phyloP scores from a whole-genome alignment of 495 filamentous ascomycete genomes.

The Tuber melanosporum region DNA sequence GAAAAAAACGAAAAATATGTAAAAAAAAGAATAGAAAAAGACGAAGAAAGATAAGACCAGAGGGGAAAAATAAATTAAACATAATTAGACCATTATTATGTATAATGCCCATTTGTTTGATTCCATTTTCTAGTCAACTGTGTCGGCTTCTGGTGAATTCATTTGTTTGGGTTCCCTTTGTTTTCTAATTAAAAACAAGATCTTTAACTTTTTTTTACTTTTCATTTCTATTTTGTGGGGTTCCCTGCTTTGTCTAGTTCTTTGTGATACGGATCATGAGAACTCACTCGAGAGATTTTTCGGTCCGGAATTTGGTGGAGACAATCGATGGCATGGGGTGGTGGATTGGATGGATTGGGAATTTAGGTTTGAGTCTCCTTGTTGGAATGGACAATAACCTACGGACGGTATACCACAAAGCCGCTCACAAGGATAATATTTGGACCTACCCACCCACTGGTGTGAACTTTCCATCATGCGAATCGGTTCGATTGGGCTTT shows the following conservation, averaged over 20 bases:
- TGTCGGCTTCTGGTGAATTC: neutral
- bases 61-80: neutral
- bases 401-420: neutral
- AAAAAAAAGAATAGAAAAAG: neutral
- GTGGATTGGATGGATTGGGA: slow-evolving; percentile 1
- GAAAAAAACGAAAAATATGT: too few relatives aligned
- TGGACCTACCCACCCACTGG: neutral
- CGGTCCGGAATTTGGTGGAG: slow-evolving; percentile 1
- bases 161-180: neutral
- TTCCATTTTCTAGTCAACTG: neutral
- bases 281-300: neutral
- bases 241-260: neutral
- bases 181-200: neutral
- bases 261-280: neutral
- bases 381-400: neutral
- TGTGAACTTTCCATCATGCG: neutral
- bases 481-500: neutral
- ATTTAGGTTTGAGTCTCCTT: neutral
- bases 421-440: neutral
- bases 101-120: neutral
- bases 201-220: neutral
- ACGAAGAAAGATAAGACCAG: neutral
- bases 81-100: neutral
- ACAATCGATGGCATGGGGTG: neutral
- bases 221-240: neutral